Evolutionary conservation across 441 rosid genomes (phyloP).

Genomic region (Erodium chrysanthum): DNA sequence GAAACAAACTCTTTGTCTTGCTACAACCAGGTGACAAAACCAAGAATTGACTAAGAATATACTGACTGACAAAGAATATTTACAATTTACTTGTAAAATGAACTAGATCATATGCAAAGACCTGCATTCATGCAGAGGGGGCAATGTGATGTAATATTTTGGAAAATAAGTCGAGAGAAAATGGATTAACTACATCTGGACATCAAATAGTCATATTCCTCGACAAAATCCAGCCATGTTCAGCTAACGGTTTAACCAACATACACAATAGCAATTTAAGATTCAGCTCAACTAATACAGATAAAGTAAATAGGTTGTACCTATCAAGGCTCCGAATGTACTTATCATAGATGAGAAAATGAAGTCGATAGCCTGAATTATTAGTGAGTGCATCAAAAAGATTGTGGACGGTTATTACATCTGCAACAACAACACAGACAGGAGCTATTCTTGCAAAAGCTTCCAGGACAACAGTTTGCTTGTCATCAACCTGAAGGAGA

Average conservation of each 20-base stretch:
- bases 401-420: slow-evolving; percentile 67
- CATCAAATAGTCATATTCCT: neutral
- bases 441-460: slow-evolving; percentile 88
- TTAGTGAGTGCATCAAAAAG: slow-evolving; percentile 73
- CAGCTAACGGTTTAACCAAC: neutral
- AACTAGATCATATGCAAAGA: neutral
- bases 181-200: slow-evolving; percentile 2
- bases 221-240: neutral
- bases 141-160: neutral
- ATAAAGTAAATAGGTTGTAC: slow-evolving; percentile 37
- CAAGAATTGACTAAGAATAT: too few relatives aligned
- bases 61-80: too few relatives aligned
- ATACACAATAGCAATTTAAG: neutral
- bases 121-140: neutral
- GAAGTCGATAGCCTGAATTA: slow-evolving; percentile 59
- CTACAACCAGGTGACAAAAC: too few relatives aligned
- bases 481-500: slow-evolving; percentile 56
- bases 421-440: slow-evolving; percentile 67
- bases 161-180: neutral
- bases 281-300: slow-evolving; percentile 13
- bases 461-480: slow-evolving; percentile 62
- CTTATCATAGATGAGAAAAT: slow-evolving; percentile 76
- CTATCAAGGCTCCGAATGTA: slow-evolving; percentile 76
- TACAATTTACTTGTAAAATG: neutral
- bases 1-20: too few relatives aligned